Evolutionary conservation across 176 grass and related monocot genomes (phyloP), one percentile per base, ranked within the genome.

Genomic region (Zoysia japonica): DNA sequence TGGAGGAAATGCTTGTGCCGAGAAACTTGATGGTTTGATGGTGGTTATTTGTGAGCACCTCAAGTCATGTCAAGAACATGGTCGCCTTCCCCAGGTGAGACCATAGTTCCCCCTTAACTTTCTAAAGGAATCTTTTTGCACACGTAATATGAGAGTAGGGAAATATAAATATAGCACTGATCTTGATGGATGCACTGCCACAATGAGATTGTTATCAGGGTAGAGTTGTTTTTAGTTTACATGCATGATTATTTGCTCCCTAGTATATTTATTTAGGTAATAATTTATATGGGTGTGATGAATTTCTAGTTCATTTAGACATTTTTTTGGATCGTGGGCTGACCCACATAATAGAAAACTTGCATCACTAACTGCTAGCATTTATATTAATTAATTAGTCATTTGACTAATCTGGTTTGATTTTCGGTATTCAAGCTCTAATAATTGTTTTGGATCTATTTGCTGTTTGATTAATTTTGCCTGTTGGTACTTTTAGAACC

Each of bases 11-110:
- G 54, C 52, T 1, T 98, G 69, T 88, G 96, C 93, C 11, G 86
- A 91, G 19, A 98, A 98, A 77, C 83, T 98, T 85, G 96, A 98
- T 75, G 65, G 83, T 74, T 85, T 98, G 80, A 98, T 98, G 96
- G 88, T 95, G 17, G 65, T 91, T 70, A 48, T 93, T 40, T 98
- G 96, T 16, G 88, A 98, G 67, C 90, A 98, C 84, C 88, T 98
- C 16, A 95, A 84, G 66, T 93, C 71, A 66, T 68, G 91, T 62
- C 75, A 81, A 70, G 84, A 91, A 45, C 77, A 60, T 57, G 90
- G 84, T 38, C 57, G 56, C 50, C 74, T 92, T 68, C 17, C 35
- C 4, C 80, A 80, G 88, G 96, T 98, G 47, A 85, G 35, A 15
- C 40, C 9, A 11, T 19, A 56, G 1, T 4, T 50, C n/a, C 46